Evolutionary conservation across 345 rosid species (phyloP).

Genomic region (Luvunga scandens): DNA sequence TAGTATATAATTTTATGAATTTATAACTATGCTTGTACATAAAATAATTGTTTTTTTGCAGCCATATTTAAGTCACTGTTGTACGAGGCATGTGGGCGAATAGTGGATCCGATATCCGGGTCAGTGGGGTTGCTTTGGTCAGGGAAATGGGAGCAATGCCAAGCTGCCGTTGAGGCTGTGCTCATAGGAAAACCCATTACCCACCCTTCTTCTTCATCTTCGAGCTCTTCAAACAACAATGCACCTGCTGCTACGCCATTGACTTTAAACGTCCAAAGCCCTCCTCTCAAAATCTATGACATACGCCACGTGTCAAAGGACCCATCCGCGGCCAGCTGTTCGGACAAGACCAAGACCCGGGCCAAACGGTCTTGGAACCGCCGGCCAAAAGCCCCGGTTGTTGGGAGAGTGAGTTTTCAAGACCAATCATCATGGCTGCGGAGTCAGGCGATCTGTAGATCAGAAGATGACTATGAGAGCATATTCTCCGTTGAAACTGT

Average conservation of each 20-base stretch:
- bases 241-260: not conserved
- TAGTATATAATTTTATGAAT: not conserved
- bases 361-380: slow-evolving; percentile 22
- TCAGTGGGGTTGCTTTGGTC: slow-evolving; percentile 60
- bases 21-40: no score
- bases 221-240: not conserved
- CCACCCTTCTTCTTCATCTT: slow-evolving; percentile 16
- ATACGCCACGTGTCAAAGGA: slow-evolving; percentile 63
- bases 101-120: slow-evolving; percentile 58
- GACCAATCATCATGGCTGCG: not conserved
- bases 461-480: slow-evolving; percentile 23
- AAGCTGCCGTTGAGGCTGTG: slow-evolving; percentile 62
- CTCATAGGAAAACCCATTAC: slow-evolving; percentile 45
- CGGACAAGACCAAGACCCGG: slow-evolving; percentile 26
- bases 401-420: not conserved
- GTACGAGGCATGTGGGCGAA: slow-evolving; percentile 70
- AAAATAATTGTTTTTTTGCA: slow-evolving; percentile 11
- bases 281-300: slow-evolving; percentile 45
- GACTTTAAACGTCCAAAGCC: slow-evolving; percentile 16
- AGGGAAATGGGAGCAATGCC: slow-evolving; percentile 65
- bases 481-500: slow-evolving; percentile 30
- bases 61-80: slow-evolving; percentile 55
- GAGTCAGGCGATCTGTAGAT: slow-evolving; percentile 5
- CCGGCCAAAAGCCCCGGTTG: not conserved
- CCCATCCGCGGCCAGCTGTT: slow-evolving; percentile 4